Evolutionary conservation across 2,329 filamentous ascomycete genomes (phyloP).

Genomic region (Aspergillus proliferans): DNA sequence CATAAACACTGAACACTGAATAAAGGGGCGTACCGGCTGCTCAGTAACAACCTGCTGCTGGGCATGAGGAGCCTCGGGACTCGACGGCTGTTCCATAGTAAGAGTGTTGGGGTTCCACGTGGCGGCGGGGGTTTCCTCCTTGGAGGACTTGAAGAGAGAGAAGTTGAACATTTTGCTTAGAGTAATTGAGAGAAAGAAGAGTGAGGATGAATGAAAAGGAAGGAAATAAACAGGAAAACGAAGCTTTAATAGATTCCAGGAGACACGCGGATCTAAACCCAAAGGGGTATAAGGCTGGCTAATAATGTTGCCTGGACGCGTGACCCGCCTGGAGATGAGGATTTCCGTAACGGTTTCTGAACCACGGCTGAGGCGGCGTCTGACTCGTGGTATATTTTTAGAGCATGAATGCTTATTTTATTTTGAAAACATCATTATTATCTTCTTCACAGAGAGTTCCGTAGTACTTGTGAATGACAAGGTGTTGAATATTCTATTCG

Average conservation of each 20-base stretch:
- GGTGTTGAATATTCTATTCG: neutral
- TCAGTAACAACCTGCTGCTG: slow-evolving; percentile 21
- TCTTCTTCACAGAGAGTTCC: too few relatives aligned
- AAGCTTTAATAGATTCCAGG: slow-evolving; percentile 1
- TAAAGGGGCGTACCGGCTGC: slow-evolving; percentile 21
- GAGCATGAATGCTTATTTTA: too few relatives aligned
- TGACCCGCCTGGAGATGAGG: neutral
- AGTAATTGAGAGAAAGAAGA: neutral
- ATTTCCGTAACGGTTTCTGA: neutral
- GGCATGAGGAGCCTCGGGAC: slow-evolving; percentile 22
- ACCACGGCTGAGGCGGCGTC: neutral
- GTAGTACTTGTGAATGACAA: too few relatives aligned
- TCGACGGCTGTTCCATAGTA: slow-evolving; percentile 27
- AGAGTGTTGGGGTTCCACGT: slow-evolving; percentile 27
- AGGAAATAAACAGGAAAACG: neutral
- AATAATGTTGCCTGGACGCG: neutral
- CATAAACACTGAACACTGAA: neutral
- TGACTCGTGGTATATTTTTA: neutral
- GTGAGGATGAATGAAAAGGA: neutral
- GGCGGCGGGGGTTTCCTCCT: slow-evolving; percentile 13
- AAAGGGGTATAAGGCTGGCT: neutral
- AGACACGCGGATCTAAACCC: neutral
- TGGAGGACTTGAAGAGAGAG: slow-evolving; percentile 27
- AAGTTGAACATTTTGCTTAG: slow-evolving; percentile 22
- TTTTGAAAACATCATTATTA: too few relatives aligned